Base-by-base conservation (phyloP, 148 eudicot genomes). In the Heliosperma pusillum region DNA sequence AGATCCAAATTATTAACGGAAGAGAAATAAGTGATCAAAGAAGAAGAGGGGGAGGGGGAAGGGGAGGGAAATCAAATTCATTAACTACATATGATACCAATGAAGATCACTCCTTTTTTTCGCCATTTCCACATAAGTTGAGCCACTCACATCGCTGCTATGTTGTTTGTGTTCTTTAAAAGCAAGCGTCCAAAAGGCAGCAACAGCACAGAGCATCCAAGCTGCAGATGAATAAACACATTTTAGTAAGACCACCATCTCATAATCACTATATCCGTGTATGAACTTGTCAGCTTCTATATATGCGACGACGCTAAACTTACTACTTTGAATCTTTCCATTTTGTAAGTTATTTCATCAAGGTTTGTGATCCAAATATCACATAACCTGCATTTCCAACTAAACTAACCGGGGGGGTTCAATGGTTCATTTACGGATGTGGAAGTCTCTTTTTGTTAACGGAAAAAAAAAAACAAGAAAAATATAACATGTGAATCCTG, bases 161-260 rank as follows among this genome's bases (percentile, higher is more conserved):
- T 21, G 74, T 10, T 27, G 61, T 56, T 50, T 36, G 42, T 36
- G 4, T 26, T 40, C 71, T 40, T 84, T 80, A 89, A 73, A 88
- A 90, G 88, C 90, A 87, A 2, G 88, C 88, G 52, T 90, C 90
- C 74, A 90, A 75, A 20, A 90, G 84, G 78, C 96, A 90, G 73
- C 96, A 90, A 71, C 92, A 90, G 76, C 96, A 90, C 17, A 88
- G 80, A 56, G 92, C 96, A 79, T 92, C 91, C 86, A 84, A 84
- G 77, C 80, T 78, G 76, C 56, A 62, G 13, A 63, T 29, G 19
- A 30, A 21, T 17, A 10, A 1, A 45, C 26, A 74, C 27, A 13
- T 44, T 70, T 16, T 17, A 7, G 70, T 67, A 20, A 67, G 71
- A 50, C 26, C 55, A 22, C 26, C 21, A 21, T 20, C 10, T 19